A percentile compares a stretch with the other conserved stretches of the same genome.
phyloP scores from a whole-genome alignment of 192 early-diverging fungal genomes.

The Umbelopsis isabellina region DNA sequence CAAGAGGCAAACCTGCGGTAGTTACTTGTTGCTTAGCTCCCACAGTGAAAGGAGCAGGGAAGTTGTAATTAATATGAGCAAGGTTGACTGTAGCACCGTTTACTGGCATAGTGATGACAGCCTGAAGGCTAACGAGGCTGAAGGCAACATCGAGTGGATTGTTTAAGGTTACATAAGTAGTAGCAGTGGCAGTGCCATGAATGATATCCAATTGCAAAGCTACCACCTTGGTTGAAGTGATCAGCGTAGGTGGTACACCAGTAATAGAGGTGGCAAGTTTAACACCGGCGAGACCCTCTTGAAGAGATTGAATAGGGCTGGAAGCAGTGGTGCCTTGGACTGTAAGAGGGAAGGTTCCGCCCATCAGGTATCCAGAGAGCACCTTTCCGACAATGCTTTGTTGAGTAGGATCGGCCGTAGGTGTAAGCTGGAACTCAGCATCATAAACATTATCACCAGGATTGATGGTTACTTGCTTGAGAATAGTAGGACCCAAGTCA shows the following conservation, averaged over 20 bases:
- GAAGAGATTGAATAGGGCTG: constrained; percentile 45
- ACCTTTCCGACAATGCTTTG: constrained; percentile 34
- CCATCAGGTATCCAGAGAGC: constrained; percentile 49
- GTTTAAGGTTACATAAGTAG: constrained; percentile 22
- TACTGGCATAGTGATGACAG: not conserved
- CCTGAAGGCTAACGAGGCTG: not conserved
- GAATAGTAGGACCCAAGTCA: constrained; percentile 45
- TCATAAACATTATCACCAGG: constrained; percentile 52
- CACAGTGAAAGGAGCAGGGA: constrained; percentile 22
- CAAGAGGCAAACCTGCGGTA: constrained; percentile 16
- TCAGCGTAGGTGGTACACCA: constrained; percentile 51
- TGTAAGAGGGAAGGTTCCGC: constrained; percentile 35
- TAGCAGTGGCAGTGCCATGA: not conserved
- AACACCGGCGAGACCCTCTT: constrained; percentile 47
- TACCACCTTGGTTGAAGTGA: constrained; percentile 28
- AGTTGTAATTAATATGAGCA: constrained; percentile 23
- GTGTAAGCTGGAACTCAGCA: constrained; percentile 47
- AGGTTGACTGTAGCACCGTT: constrained; percentile 14
- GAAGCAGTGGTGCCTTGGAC: constrained; percentile 44
- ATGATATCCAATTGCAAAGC: not conserved
- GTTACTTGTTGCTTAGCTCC: constrained; percentile 19
- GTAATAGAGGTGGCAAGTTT: constrained; percentile 41
- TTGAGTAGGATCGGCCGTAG: constrained; percentile 24
- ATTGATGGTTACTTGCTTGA: constrained; percentile 45
- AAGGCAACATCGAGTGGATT: constrained; percentile 31